phyloP scores from a whole-genome alignment of 1,284 basidiomycete species.

The Xanthoconium separans region DNA sequence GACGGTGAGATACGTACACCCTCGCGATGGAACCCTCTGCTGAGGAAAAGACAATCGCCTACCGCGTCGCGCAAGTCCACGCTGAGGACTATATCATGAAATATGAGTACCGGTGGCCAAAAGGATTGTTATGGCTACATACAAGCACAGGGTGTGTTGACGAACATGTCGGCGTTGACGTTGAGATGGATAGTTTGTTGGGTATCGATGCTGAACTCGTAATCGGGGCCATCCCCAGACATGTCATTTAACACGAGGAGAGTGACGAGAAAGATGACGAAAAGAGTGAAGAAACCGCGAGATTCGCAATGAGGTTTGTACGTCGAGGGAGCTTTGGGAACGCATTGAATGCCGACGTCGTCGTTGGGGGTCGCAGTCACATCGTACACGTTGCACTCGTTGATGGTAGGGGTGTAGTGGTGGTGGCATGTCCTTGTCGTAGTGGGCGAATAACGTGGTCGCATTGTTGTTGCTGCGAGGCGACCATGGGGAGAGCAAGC shows the following conservation, averaged over 20 bases:
- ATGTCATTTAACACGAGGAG: slow-evolving; percentile 84
- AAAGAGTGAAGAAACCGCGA: slow-evolving; percentile 85
- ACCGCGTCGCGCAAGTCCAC: slow-evolving; percentile 92
- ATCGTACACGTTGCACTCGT: no score
- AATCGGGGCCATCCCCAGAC: slow-evolving; percentile 90
- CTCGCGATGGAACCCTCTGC: slow-evolving; percentile 82
- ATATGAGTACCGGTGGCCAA: background rate
- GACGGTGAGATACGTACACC: slow-evolving; percentile 52
- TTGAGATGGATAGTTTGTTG: slow-evolving; percentile 64
- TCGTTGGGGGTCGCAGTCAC: no score
- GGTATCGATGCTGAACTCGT: slow-evolving; percentile 81
- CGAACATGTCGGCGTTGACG: slow-evolving; percentile 87
- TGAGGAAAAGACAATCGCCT: slow-evolving; percentile 88
- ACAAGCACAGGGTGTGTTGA: slow-evolving; percentile 93
- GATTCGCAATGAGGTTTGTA: slow-evolving; percentile 86
- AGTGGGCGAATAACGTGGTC: no score
- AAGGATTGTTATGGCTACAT: slow-evolving; percentile 35
- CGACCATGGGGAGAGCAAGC: no score
- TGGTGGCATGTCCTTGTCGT: no score
- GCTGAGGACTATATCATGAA: slow-evolving; percentile 59
- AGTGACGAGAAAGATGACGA: slow-evolving; percentile 72
- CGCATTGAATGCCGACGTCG: no score
- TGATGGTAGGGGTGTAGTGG: no score
- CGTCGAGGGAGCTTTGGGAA: slow-evolving; percentile 88
- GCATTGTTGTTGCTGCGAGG: no score